Evolutionary conservation across 345 rosid genomes (phyloP).

Genomic region (Euphorbia lathyris): DNA sequence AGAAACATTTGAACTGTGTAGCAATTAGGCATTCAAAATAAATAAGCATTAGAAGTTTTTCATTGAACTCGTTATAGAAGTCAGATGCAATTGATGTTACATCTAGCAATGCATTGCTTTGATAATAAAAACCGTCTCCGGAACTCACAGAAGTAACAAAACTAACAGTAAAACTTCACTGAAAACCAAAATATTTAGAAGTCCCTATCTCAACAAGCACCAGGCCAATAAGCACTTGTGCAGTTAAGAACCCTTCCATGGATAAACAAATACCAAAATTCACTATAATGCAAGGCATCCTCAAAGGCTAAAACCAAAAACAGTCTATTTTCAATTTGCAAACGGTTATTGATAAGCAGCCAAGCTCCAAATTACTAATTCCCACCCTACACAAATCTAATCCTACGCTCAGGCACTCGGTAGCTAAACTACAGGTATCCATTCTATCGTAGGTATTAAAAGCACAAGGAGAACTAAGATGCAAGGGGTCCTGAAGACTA

Average conservation of each 20-base stretch:
- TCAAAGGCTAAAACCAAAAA: too few relatives aligned
- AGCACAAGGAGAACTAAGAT: too few relatives aligned
- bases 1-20: not conserved
- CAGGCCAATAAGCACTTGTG: not conserved
- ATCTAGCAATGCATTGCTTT: not conserved
- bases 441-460: too few relatives aligned
- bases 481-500: too few relatives aligned
- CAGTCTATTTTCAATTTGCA: not conserved
- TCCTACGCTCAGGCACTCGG: not conserved
- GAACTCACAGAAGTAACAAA: not conserved
- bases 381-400: not conserved
- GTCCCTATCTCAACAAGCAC: not conserved
- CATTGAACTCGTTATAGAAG: too few relatives aligned
- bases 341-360: too few relatives aligned
- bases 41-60: not conserved
- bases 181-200: not conserved
- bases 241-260: too few relatives aligned
- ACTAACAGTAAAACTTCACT: not conserved
- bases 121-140: not conserved
- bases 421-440: not conserved
- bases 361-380: not conserved
- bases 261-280: too few relatives aligned
- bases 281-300: not conserved
- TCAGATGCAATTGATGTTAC: not conserved
- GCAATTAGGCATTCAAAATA: not conserved